Conservation (phyloP, 2,329 filamentous ascomycete species). For the Pezicula neosporulosa region DNA sequence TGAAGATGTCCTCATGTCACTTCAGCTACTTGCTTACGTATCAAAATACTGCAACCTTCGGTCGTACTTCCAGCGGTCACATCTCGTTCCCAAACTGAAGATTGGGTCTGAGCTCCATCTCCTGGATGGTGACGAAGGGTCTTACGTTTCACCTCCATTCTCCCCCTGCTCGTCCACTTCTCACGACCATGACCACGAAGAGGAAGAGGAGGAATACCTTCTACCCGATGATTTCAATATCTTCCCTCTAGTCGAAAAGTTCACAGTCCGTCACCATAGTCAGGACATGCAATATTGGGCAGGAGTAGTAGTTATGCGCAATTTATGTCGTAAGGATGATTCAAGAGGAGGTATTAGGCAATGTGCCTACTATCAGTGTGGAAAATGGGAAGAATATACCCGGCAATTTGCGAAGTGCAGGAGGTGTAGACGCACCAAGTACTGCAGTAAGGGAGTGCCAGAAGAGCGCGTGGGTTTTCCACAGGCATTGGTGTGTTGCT, state of each 20-base stretch:
- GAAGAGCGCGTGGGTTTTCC: conserved; percentile 97
- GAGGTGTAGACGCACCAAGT: conserved; percentile 92
- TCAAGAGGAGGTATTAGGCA: conserved; percentile 90
- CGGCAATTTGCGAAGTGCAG: conserved; percentile 98
- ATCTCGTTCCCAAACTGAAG: conserved; percentile 87
- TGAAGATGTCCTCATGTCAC: conserved; percentile 96
- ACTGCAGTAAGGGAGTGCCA: conserved; percentile 99
- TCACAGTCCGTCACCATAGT: conserved; percentile 91
- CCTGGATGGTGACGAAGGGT: conserved; percentile 66
- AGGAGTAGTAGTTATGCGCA: conserved; percentile 97
- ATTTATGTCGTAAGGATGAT: conserved; percentile 97
- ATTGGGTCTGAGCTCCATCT: conserved; percentile 82
- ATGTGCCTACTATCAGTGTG: conserved; percentile 96
- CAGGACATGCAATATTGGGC: conserved; percentile 99
- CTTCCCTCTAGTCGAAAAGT: conserved; percentile 96
- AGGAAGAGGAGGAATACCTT: conserved; percentile 81
- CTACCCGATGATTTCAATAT: conserved; percentile 96
- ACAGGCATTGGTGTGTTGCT: conserved; percentile 94
- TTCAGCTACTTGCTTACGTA: conserved; percentile 94
- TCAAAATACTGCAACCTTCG: conserved; percentile 98
- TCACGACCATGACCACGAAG: conserved; percentile 37
- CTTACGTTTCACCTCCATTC: conserved; percentile 26
- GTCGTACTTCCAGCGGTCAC: conserved; percentile 91
- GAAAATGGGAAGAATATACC: conserved; percentile 96
- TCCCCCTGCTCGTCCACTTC: conserved; percentile 32